Conservation (phyloP, 768 basidiomycete genomes). For the Hygrophoropsis aurantiaca region DNA sequence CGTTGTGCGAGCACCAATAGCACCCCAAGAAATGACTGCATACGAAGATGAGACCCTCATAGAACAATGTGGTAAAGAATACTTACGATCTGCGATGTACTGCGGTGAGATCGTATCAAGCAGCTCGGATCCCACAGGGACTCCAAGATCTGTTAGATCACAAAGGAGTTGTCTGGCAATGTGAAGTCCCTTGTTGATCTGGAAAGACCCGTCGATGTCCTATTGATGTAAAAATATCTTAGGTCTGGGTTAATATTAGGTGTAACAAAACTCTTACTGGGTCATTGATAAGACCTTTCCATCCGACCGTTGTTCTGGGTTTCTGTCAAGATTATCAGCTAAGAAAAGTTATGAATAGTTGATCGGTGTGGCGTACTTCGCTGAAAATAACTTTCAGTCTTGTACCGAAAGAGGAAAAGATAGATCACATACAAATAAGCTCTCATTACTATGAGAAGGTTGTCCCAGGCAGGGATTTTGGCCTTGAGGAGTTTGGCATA, state of each 20-base stretch:
- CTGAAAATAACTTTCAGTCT: no score
- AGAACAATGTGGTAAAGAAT: background rate
- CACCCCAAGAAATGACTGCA: constrained; percentile 83
- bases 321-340: constrained; percentile 48
- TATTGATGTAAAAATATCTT: constrained; percentile 2
- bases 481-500: constrained; percentile 74
- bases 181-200: constrained; percentile 95
- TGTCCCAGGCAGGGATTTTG: constrained; percentile 65
- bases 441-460: constrained; percentile 92
- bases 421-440: constrained; percentile 87
- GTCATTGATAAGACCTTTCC: constrained; percentile 95
- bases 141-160: constrained; percentile 84
- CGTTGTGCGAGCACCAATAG: constrained; percentile 96
- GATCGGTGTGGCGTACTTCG: constrained; percentile 31
- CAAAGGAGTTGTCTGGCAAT: constrained; percentile 86
- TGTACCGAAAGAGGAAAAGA: no score
- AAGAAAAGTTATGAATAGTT: background rate
- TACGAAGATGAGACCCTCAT: background rate
- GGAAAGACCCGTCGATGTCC: constrained; percentile 91
- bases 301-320: constrained; percentile 96
- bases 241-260: background rate
- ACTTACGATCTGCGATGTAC: constrained; percentile 73
- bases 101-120: constrained; percentile 86
- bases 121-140: constrained; percentile 94
- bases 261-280: constrained; percentile 40